A percentile compares a stretch with the other conserved stretches of the same genome.
phyloP scores from a whole-genome alignment of 2,329 filamentous ascomycete species.

The Didymellaceae sp. region DNA sequence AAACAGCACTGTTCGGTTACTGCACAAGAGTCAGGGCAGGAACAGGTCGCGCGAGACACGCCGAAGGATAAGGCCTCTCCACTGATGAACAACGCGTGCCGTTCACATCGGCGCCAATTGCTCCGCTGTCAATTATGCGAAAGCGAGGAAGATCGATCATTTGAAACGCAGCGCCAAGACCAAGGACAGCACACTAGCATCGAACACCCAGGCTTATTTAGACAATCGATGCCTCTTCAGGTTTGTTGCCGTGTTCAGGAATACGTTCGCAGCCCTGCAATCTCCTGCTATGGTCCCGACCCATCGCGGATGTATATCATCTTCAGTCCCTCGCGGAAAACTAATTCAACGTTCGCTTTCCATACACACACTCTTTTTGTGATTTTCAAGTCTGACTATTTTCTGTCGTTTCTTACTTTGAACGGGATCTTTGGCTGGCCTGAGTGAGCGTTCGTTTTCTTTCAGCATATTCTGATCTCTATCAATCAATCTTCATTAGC shows the following conservation, averaged over 20 bases:
- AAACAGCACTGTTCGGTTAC: neutral
- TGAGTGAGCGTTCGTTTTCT: conserved; percentile 29
- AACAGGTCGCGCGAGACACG: no score
- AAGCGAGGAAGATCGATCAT: neutral
- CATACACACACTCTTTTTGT: conserved; percentile 11
- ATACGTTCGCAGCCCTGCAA: conserved; percentile 1
- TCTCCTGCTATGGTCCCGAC: conserved; percentile 3
- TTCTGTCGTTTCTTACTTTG: conserved; percentile 26
- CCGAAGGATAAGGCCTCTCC: neutral
- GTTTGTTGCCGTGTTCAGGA: neutral
- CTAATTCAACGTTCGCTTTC: conserved; percentile 8
- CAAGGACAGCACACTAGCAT: conserved; percentile 2
- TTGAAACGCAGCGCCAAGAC: conserved; percentile 7
- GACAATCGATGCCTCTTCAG: conserved; percentile 1
- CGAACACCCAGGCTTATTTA: neutral
- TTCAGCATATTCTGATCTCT: neutral
- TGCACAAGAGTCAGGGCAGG: no score
- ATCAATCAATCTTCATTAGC: neutral
- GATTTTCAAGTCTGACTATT: conserved; percentile 5
- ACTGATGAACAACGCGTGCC: neutral
- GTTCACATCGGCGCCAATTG: neutral
- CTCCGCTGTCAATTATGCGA: neutral
- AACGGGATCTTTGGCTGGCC: conserved; percentile 32
- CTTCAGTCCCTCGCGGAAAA: neutral
- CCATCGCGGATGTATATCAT: neutral